Percentiles rank a stretch among this genome's conserved stretches.
These are phyloP conservation scores for Laguncularia racemosa DNA, from an alignment of 345 rosid genomes.

Conservation along the genomic window DNA sequence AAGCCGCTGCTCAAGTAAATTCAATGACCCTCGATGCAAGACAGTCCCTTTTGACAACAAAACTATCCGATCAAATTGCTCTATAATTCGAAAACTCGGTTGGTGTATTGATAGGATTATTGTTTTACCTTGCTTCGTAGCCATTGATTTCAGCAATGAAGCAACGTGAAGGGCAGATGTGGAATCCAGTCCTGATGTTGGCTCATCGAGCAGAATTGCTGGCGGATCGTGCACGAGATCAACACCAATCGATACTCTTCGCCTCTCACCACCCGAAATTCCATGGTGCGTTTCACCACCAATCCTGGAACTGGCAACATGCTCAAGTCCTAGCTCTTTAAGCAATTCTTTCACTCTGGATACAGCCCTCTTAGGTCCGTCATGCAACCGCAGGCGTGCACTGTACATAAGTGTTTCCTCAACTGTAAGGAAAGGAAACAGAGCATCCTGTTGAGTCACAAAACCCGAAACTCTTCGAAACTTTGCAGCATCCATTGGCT, in stretches of 20 bases:
- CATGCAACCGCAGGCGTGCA: conserved; percentile 64
- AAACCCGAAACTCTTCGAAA: conserved; percentile 69
- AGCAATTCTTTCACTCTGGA: conserved; percentile 49
- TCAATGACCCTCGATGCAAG: conserved; percentile 49
- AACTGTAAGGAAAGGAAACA: conserved; percentile 80
- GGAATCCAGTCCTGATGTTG: conserved; percentile 90
- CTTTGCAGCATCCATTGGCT: conserved; percentile 40
- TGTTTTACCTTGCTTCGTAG: conserved; percentile 67
- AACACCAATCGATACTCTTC: conserved; percentile 84
- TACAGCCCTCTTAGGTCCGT: conserved; percentile 31
- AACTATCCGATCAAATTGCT: conserved; percentile 53
- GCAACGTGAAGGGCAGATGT: conserved; percentile 74
- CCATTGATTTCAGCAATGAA: conserved; percentile 60
- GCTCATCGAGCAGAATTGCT: conserved; percentile 78
- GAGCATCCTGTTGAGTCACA: conserved; percentile 80
- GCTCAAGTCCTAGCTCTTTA: conserved; percentile 67
- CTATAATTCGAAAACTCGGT: conserved; percentile 82
- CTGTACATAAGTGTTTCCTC: conserved; percentile 79
- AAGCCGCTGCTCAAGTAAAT: conserved; percentile 51
- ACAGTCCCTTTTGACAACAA: conserved; percentile 61
- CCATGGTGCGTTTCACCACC: conserved; percentile 56
- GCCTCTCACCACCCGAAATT: conserved; percentile 85
- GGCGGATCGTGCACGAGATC: conserved; percentile 87
- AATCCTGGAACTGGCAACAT: conserved; percentile 51
- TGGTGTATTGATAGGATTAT: conserved; percentile 79